phyloP scores from a whole-genome alignment of 805 yeast genomes.

The Ogataea polymorpha region DNA sequence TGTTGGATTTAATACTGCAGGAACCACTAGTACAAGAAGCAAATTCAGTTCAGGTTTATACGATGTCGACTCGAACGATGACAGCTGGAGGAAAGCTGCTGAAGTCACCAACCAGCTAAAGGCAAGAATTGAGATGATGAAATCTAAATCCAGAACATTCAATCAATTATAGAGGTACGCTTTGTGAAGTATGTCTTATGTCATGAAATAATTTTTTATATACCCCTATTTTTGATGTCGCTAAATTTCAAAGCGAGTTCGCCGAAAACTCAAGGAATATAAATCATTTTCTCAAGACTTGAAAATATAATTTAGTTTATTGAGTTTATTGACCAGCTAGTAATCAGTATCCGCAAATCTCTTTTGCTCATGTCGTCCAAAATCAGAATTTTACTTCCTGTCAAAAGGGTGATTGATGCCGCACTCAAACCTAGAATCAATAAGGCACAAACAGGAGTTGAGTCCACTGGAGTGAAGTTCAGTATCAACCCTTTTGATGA shows the following conservation, averaged over 20 bases:
- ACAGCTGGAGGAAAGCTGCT: constrained; percentile 86
- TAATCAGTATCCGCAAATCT: too few relatives aligned
- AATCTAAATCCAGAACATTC: constrained; percentile 45
- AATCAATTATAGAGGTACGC: constrained; percentile 18
- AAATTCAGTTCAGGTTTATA: constrained; percentile 25
- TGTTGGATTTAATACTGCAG: constrained; percentile 15
- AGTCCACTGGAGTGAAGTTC: constrained; percentile 85
- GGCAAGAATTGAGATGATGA: constrained; percentile 87
- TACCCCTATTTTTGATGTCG: constrained; percentile 1
- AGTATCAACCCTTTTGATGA: constrained; percentile 97
- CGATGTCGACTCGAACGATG: constrained; percentile 48
- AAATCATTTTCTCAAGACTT: neutral
- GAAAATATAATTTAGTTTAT: neutral
- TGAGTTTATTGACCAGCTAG: neutral
- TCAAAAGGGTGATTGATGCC: constrained; percentile 90
- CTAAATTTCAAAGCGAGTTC: constrained; percentile 4
- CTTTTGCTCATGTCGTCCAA: constrained; percentile 40
- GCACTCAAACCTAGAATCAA: constrained; percentile 92
- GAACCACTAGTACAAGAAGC: constrained; percentile 14
- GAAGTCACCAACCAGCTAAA: constrained; percentile 83
- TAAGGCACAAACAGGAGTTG: constrained; percentile 78
- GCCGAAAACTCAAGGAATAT: constrained; percentile 1
- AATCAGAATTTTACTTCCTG: constrained; percentile 81
- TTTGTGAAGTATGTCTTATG: neutral
- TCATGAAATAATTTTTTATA: neutral